Conservation (phyloP, 2,329 filamentous ascomycete species). For the Penicillium sp. region DNA sequence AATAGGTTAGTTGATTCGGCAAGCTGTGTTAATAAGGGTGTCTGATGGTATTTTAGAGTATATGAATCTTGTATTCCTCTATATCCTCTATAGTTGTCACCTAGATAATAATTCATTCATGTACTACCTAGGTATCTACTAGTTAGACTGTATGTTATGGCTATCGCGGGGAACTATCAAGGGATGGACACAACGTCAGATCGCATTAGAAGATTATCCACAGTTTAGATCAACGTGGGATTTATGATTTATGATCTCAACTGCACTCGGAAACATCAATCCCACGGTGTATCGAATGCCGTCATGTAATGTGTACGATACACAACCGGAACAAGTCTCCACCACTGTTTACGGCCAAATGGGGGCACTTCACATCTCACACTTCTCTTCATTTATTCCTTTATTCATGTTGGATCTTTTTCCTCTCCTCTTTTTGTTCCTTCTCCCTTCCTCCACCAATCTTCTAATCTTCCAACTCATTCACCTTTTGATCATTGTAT, state of each 20-base stretch:
- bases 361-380: slow-evolving; percentile 7
- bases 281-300: slow-evolving; percentile 16
- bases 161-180: neutral
- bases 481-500: neutral
- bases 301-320: slow-evolving; percentile 9
- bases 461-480: neutral
- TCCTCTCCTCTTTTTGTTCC: slow-evolving; percentile 2
- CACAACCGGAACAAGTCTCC: slow-evolving; percentile 13
- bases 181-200: neutral
- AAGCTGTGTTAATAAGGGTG: neutral
- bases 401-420: neutral
- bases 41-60: neutral
- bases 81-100: neutral
- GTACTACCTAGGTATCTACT: neutral
- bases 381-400: slow-evolving; percentile 16
- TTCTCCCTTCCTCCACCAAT: slow-evolving; percentile 2
- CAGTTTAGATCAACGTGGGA: slow-evolving; percentile 11
- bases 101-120: too few species aligned
- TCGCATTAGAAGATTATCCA: neutral
- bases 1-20: neutral
- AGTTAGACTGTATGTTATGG: neutral
- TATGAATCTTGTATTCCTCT: neutral
- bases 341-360: slow-evolving; percentile 25
- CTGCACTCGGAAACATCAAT: slow-evolving; percentile 25
- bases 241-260: slow-evolving; percentile 1